Evolutionary conservation across 805 yeast species (phyloP).

Genomic region (Cyberlindnera sargentensis): DNA sequence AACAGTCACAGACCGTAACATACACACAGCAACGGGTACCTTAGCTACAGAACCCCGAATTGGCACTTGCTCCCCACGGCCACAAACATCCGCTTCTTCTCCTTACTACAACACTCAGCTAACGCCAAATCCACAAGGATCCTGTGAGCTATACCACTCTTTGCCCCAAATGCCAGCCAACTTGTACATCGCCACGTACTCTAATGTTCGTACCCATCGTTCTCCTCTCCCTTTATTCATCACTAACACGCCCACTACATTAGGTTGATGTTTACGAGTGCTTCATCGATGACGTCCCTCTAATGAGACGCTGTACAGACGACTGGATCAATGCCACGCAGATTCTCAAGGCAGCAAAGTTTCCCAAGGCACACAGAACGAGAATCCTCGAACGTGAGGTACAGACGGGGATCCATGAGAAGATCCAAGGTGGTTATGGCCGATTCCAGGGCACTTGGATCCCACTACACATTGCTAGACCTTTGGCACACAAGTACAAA

Average conservation of each 20-base stretch:
- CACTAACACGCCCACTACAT: background rate
- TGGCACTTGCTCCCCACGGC: background rate
- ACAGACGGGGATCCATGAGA: slow-evolving; percentile 60
- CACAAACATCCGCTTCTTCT: background rate
- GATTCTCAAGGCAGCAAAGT: slow-evolving; percentile 68
- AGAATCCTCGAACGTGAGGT: slow-evolving; percentile 71
- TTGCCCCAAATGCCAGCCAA: background rate
- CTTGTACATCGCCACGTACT: slow-evolving; percentile 23
- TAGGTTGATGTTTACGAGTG: slow-evolving; percentile 26
- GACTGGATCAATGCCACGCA: slow-evolving; percentile 93
- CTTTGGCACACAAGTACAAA: slow-evolving; percentile 45
- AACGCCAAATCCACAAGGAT: too few relatives aligned
- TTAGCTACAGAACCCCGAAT: too few relatives aligned
- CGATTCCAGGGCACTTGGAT: slow-evolving; percentile 86
- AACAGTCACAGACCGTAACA: too few relatives aligned
- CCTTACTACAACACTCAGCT: too few relatives aligned
- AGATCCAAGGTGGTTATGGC: slow-evolving; percentile 82
- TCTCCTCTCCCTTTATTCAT: background rate
- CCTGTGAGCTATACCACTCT: background rate
- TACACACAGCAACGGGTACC: too few relatives aligned
- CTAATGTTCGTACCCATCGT: slow-evolving; percentile 13
- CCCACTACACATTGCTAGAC: slow-evolving; percentile 58
- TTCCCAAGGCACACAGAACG: slow-evolving; percentile 74
- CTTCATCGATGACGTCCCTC: slow-evolving; percentile 18
- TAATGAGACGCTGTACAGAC: slow-evolving; percentile 86